These are phyloP conservation scores for Leishmania amazonensis DNA, from an alignment of 208 protist genomes.

Conservation along the genomic window DNA sequence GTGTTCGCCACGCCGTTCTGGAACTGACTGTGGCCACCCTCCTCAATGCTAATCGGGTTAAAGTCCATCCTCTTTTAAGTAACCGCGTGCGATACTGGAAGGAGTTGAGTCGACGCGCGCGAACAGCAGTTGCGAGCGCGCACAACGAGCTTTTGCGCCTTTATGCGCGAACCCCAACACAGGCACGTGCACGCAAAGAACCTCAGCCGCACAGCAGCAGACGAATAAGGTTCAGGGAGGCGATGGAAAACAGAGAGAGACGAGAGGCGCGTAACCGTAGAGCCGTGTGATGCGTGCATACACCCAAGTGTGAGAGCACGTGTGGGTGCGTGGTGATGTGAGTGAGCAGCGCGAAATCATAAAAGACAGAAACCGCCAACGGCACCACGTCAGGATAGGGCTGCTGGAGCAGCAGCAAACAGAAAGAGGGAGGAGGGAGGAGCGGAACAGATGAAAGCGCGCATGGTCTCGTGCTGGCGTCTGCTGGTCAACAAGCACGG, in stretches of 20 bases:
- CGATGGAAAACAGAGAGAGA: neutral
- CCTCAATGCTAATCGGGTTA: slow-evolving; percentile 75
- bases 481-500: neutral
- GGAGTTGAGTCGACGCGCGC: neutral
- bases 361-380: neutral
- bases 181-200: neutral
- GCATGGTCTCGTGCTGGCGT: neutral
- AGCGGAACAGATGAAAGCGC: neutral
- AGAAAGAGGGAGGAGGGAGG: neutral
- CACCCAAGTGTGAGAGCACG: neutral
- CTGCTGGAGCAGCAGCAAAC: neutral
- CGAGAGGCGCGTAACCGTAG: neutral
- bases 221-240: neutral
- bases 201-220: neutral
- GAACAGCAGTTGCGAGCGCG: neutral
- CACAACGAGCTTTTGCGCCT: neutral
- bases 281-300: neutral
- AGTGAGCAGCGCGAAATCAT: neutral
- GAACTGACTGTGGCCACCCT: slow-evolving; percentile 29
- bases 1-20: slow-evolving; percentile 16
- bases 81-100: neutral
- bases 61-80: slow-evolving; percentile 44
- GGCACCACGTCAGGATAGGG: neutral
- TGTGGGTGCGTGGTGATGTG: slow-evolving; percentile 2
- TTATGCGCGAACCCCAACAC: neutral